These are phyloP conservation scores for Wakefieldia striispora DNA, from an alignment of 768 basidiomycete genomes.

Conservation along the genomic window DNA sequence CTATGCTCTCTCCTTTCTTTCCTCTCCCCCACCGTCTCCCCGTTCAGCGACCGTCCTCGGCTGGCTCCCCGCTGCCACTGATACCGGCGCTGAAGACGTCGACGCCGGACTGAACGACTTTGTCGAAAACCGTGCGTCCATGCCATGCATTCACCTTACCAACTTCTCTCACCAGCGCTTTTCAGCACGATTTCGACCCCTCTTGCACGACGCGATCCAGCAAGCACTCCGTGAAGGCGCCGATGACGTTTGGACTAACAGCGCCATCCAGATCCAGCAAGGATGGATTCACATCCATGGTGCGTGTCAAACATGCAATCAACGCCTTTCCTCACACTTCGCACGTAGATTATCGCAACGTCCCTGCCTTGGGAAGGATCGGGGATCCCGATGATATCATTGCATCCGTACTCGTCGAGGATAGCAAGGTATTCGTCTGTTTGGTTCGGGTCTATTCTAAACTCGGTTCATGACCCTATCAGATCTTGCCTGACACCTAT, in stretches of 20 bases:
- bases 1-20: conserved; percentile 67
- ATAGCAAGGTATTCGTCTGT: conserved; percentile 51
- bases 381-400: conserved; percentile 86
- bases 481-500: conserved; percentile 74
- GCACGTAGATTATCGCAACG: conserved; percentile 61
- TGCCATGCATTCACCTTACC: neutral
- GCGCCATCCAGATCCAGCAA: conserved; percentile 59
- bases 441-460: neutral
- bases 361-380: conserved; percentile 71
- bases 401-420: conserved; percentile 68
- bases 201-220: conserved; percentile 61
- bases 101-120: conserved; percentile 70
- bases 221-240: conserved; percentile 51
- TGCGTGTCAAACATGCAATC: conserved; percentile 15
- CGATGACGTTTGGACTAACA: conserved; percentile 65
- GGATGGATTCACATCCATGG: conserved; percentile 91
- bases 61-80: conserved; percentile 58
- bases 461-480: neutral
- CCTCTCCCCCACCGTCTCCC: conserved; percentile 40
- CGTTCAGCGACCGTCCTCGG: conserved; percentile 60
- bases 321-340: too few relatives aligned
- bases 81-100: conserved; percentile 27
- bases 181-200: conserved; percentile 54
- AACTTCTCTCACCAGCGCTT: neutral
- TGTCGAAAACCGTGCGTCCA: conserved; percentile 60